These are phyloP conservation scores for Xylariales sp. DNA, from an alignment of 2,329 filamentous ascomycete genomes.

Conservation along the genomic window DNA sequence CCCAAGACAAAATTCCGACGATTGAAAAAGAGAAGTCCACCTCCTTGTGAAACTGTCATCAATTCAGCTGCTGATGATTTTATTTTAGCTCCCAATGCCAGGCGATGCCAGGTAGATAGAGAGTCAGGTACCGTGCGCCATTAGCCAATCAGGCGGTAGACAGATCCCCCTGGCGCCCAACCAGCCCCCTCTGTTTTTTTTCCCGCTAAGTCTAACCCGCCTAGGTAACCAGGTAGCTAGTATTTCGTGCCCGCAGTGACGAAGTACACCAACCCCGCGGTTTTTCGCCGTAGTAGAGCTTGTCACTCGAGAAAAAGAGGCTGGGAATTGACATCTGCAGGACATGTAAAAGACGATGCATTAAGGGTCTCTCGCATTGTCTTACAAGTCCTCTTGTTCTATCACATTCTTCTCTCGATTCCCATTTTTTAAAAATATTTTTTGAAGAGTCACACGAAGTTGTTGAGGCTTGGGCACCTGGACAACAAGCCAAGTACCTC, in stretches of 20 bases:
- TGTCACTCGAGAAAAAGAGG: conserved; percentile 43
- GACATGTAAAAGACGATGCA: conserved; percentile 44
- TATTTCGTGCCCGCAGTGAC: conserved; percentile 33
- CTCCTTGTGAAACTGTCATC: conserved; percentile 28
- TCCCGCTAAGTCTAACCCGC: conserved; percentile 4
- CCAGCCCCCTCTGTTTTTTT: conserved; percentile 49
- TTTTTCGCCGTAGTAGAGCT: conserved; percentile 41
- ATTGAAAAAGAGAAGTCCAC: conserved; percentile 36
- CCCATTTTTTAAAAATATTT: conserved; percentile 19
- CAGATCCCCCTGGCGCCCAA: conserved; percentile 38
- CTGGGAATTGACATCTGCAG: conserved; percentile 42
- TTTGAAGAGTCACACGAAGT: not conserved
- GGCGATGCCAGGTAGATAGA: conserved; percentile 4
- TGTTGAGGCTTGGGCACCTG: conserved; percentile 11
- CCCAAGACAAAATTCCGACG: conserved; percentile 7
- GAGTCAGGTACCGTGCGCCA: conserved; percentile 28
- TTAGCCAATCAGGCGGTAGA: conserved; percentile 22
- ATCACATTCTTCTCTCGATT: conserved; percentile 32
- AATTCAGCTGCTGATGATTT: conserved; percentile 25
- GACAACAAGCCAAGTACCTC: conserved; percentile 11
- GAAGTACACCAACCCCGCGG: conserved; percentile 47
- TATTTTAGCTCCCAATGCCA: conserved; percentile 24
- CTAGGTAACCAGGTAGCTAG: no score
- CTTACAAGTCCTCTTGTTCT: conserved; percentile 32
- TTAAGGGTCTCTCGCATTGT: conserved; percentile 39